Evolutionary conservation across 768 basidiomycete species (phyloP), one percentile per base, ranked within the genome.

Genomic region (Porpolomopsis calyptriformis): DNA sequence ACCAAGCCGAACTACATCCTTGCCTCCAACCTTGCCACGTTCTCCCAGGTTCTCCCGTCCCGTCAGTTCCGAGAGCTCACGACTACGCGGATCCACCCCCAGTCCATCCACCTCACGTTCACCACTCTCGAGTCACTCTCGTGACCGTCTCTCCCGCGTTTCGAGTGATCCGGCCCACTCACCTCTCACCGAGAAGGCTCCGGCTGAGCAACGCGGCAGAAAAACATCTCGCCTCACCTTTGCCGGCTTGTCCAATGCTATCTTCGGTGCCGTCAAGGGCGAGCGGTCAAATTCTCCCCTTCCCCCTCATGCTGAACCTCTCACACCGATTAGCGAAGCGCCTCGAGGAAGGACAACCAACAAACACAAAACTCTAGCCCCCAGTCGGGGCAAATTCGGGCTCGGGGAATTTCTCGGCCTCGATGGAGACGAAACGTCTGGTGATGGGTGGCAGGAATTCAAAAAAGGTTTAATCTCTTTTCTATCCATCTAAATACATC

Each of bases 381-480:
- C 60, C n/a, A n/a, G n/a, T n/a, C n/a, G n/a, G n/a, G n/a, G n/a
- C 60, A 23, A 64, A 63, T 34, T 57, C 12, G 42, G 4, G 3
- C 42, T 71, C 24, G 60, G 69, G 3, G 72, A 66, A 31, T 67
- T 66, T 8, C 56, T 74, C 11, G 67, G 65, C 40, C 46, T 64
- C 14, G 65, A 69, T 8, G 49, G 49, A 22, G 67, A 67, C 4
- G 70, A 71, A 46, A 69, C 70, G 19, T 59, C 58, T 3, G 69
- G 67, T 10, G 65, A 73, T 42, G 71, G 73, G 4, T 97, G 90
- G 89, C 82, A 83, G 58, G 83, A 93, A 60, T 94, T 94, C 61
- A 78, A 81, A 55, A 80, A 85, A 66, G 92, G 91, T 85, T 45
- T 31, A 68, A 61, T 44, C 22, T 41, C 20, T 43, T 22, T 43